Evolutionary conservation across 352 stramenopile genomes (phyloP).

Genomic region (Globisporangium splendens): DNA sequence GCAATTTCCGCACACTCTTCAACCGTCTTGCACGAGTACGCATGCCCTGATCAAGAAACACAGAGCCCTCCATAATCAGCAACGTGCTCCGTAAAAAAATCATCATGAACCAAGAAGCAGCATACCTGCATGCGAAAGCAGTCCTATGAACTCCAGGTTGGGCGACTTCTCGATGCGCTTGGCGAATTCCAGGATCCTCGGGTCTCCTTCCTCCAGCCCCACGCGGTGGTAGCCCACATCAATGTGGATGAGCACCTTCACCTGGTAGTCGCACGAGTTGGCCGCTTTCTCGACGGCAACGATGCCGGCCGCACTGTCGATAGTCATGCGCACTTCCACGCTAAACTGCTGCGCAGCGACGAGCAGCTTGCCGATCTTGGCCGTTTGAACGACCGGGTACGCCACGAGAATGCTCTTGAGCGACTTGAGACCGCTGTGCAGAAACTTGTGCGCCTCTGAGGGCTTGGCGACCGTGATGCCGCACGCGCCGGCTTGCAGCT

Average conservation of each 20-base stretch:
- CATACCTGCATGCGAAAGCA: slow-evolving; percentile 58
- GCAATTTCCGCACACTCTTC: slow-evolving; percentile 48
- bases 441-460: slow-evolving; percentile 60
- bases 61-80: background rate
- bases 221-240: slow-evolving; percentile 77
- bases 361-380: slow-evolving; percentile 55
- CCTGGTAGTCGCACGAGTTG: slow-evolving; percentile 29
- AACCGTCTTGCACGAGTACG: slow-evolving; percentile 46
- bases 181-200: slow-evolving; percentile 44
- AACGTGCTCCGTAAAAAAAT: background rate
- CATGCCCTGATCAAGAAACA: slow-evolving; percentile 34
- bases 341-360: slow-evolving; percentile 35
- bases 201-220: slow-evolving; percentile 54
- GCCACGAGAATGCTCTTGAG: slow-evolving; percentile 61
- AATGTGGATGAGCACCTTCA: slow-evolving; percentile 68
- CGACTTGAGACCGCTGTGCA: slow-evolving; percentile 33
- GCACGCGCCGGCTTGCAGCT: slow-evolving; percentile 46
- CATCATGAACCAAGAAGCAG: background rate
- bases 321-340: slow-evolving; percentile 54
- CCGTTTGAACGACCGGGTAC: slow-evolving; percentile 62
- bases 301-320: slow-evolving; percentile 56
- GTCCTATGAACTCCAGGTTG: slow-evolving; percentile 48
- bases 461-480: slow-evolving; percentile 71
- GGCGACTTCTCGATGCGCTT: slow-evolving; percentile 44
- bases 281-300: slow-evolving; percentile 50